Conservation (phyloP, 345 rosid species). For the Moricandia moricandioides region DNA sequence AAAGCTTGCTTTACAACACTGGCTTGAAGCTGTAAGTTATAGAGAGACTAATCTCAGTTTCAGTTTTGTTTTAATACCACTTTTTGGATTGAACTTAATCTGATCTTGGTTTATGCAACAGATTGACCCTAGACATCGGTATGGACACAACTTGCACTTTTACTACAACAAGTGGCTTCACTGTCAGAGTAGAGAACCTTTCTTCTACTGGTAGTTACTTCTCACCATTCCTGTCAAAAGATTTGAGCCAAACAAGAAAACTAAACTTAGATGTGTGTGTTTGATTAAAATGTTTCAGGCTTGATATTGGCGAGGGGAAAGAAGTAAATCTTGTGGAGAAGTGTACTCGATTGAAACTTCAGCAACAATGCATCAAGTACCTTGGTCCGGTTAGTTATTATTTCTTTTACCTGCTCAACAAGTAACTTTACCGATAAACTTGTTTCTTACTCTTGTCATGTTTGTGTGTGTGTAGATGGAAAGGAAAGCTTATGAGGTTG, state of each 20-base stretch:
- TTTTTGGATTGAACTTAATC: background rate
- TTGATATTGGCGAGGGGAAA: conserved; percentile 92
- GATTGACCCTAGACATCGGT: conserved; percentile 90
- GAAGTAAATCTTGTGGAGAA: conserved; percentile 69
- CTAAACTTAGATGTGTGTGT: conserved; percentile 15
- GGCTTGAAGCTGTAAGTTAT: conserved; percentile 83
- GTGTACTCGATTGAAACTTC: conserved; percentile 77
- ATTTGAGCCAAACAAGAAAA: background rate
- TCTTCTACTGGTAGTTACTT: conserved; percentile 81
- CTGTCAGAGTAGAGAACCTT: conserved; percentile 87
- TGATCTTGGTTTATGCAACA: background rate
- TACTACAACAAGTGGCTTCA: conserved; percentile 74
- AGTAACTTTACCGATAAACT: background rate
- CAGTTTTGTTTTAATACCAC: background rate
- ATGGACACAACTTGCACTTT: conserved; percentile 86
- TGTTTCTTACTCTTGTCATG: background rate
- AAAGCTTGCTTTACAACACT: conserved; percentile 78
- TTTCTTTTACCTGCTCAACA: background rate
- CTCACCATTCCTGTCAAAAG: background rate
- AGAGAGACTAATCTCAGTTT: background rate
- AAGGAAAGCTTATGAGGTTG: conserved; percentile 45
- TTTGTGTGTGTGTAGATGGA: conserved; percentile 22
- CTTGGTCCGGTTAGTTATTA: conserved; percentile 73
- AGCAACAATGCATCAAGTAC: conserved; percentile 86
- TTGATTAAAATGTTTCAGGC: conserved; percentile 50